phyloP scores from a whole-genome alignment of 2,329 filamentous ascomycete genomes.

The Apiospora arundinis region DNA sequence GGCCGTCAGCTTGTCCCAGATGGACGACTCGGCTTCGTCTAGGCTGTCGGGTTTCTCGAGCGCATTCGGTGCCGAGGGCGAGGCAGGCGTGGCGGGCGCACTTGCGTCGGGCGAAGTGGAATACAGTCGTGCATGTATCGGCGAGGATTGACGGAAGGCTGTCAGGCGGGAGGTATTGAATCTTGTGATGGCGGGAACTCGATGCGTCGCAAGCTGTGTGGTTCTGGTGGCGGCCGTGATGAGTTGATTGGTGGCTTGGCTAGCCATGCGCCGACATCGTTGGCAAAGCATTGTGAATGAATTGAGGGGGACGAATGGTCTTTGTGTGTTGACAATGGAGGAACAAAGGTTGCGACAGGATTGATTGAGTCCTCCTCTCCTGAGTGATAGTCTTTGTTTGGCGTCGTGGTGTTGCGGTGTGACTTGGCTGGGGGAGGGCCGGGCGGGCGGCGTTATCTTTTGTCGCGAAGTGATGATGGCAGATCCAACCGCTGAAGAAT shows the following conservation, averaged over 20 bases:
- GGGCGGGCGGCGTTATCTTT: neutral
- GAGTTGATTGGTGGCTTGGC: neutral
- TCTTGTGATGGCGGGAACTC: neutral
- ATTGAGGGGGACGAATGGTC: neutral
- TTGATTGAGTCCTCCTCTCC: neutral
- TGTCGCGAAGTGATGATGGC: neutral
- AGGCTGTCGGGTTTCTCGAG: constrained; percentile 56
- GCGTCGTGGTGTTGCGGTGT: neutral
- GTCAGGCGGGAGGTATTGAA: neutral
- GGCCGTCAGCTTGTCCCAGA: constrained; percentile 60
- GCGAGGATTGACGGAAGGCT: neutral
- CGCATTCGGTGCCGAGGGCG: constrained; percentile 23
- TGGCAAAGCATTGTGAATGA: constrained; percentile 10
- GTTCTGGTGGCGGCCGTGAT: neutral
- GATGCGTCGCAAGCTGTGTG: neutral
- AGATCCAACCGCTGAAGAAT: neutral
- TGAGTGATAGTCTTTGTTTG: neutral
- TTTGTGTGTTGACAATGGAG: neutral
- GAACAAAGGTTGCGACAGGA: neutral
- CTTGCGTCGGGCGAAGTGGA: neutral
- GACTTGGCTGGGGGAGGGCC: neutral
- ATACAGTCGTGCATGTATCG: neutral
- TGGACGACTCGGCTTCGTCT: constrained; percentile 61
- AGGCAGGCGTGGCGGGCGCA: constrained; percentile 26
- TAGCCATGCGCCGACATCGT: constrained; percentile 1